Base-by-base conservation (phyloP, 1,284 basidiomycete species). In the Pseudomicrostroma phylloplanum region DNA sequence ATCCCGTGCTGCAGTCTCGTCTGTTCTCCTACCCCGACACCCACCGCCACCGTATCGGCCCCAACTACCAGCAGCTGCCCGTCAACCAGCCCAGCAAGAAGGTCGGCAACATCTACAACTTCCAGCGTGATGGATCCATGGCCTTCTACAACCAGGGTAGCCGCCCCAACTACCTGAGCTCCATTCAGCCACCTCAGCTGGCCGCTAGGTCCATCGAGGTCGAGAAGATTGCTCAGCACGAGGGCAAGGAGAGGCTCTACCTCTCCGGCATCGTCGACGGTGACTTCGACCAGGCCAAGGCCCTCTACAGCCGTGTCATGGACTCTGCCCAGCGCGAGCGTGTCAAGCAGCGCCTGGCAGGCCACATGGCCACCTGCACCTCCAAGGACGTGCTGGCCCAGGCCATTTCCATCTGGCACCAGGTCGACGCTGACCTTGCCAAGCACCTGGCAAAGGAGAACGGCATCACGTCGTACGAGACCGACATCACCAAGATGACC, bases 251-350 rank as follows among this genome's bases (percentile, higher is more conserved):
- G 15, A 86, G 85, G 72, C 82, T 84, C 66, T 88, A 91, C 79
- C 82, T 94, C 68, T 86, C 84, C 73, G 86, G 87, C 78, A 83
- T 67, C 86, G 89, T 73, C 39, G 63, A 64, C 57, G 59, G 61
- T 13, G 92, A 96, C 84, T 96, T 96, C 76, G 89, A 91, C 81
- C 91, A 92, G 76, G 91, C 92, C 7, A 86, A 91, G 63, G 86
- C 83, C 15, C 82, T 96, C 54, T 94, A 87, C 85, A 76, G 81
- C 66, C 87, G 86, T 72, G 91, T 93, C 25, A 88, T 91, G 83
- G 84, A 83, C 66, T 87, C 90, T 30, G 42, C 63, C 39, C 68
- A 67, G 12, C 57, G 68, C 4, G 41, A 67, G 36, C 51, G 58
- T 41, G 63, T 65, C 15, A 66, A 70, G 26, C 53, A 56, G 9